These are phyloP conservation scores for Coniophora puteana DNA, from an alignment of 1,284 basidiomycete species.

Conservation along the genomic window DNA sequence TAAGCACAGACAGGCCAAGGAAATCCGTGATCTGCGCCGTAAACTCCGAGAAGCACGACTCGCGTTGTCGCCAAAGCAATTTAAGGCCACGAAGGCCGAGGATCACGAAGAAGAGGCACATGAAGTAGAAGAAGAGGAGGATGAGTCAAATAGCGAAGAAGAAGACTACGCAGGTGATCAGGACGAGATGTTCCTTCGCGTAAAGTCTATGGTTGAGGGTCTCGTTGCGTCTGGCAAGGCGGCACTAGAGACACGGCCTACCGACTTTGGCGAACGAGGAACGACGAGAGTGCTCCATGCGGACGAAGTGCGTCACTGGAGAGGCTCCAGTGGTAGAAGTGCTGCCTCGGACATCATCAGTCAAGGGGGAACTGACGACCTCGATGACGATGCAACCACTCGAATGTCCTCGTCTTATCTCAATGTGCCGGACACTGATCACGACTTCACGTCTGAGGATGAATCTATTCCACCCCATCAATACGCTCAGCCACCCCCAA, in stretches of 20 bases:
- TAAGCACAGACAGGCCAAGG: conserved; percentile 74
- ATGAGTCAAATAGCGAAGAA: conserved; percentile 39
- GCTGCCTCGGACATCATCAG: conserved; percentile 7
- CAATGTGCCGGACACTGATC: conserved; percentile 26
- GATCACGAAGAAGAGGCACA: conserved; percentile 36
- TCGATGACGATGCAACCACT: conserved; percentile 23
- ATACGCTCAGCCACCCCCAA: conserved; percentile 29
- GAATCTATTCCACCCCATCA: conserved; percentile 18
- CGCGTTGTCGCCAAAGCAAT: conserved; percentile 65
- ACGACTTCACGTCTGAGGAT: conserved; percentile 26
- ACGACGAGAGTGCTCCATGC: conserved; percentile 66
- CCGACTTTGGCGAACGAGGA: conserved; percentile 44
- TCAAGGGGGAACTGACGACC: conserved; percentile 12
- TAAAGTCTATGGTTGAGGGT: conserved; percentile 58
- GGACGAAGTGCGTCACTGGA: conserved; percentile 64
- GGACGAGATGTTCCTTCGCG: conserved; percentile 54
- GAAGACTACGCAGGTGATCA: conserved; percentile 35
- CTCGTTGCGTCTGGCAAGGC: conserved; percentile 57
- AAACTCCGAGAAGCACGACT: conserved; percentile 75
- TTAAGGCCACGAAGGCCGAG: conserved; percentile 49
- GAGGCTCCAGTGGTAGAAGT: conserved; percentile 31
- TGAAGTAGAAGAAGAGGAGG: conserved; percentile 40
- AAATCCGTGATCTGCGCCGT: conserved; percentile 72
- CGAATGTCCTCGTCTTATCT: conserved; percentile 31
- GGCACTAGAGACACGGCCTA: conserved; percentile 55